Evolutionary conservation across 164 flowering plant species (phyloP), one percentile per base, ranked within the genome.

Genomic region (Tinospora cordifolia): DNA sequence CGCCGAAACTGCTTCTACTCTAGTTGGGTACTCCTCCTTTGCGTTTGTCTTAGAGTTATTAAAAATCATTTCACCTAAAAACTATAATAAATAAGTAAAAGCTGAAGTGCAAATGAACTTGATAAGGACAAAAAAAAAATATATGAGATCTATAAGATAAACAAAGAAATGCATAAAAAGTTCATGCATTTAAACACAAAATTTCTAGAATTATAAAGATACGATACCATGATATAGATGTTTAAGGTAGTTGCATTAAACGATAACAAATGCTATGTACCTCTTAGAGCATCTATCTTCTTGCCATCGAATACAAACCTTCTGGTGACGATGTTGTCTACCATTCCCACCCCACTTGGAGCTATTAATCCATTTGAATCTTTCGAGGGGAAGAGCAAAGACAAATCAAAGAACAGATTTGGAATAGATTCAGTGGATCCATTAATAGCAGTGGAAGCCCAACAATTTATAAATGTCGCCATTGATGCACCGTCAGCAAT

Each of bases 221-320:
- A n/a, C n/a, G n/a, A n/a, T n/a, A n/a, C n/a, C n/a, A n/a, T n/a
- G n/a, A n/a, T n/a, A n/a, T n/a, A n/a, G n/a, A n/a, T n/a, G n/a
- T n/a, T n/a, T n/a, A n/a, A n/a, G n/a, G n/a, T n/a, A n/a, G n/a
- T n/a, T n/a, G n/a, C n/a, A n/a, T n/a, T n/a, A n/a, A n/a, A n/a
- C n/a, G n/a, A n/a, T n/a, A n/a, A n/a, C n/a, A n/a, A n/a, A n/a
- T n/a, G n/a, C n/a, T n/a, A n/a, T 4, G 22, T 22, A n/a, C 59
- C 59, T 51, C 59, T 51, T 51, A 51, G 3, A 51, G 59, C 59
- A 15, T n/a, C 59, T 51, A 51, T 51, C 59, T 51, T 51, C 59
- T 51, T 2, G 4, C 17, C 59, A n/a, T 51, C 22, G 3, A 51
- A 51, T 51, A 51, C n/a, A 22, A 51, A 51, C 21, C 59, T 51